Evolutionary conservation across 352 stramenopile species (phyloP), one percentile per base, ranked within the genome.

Genomic region (Phytophthora podocarpi): DNA sequence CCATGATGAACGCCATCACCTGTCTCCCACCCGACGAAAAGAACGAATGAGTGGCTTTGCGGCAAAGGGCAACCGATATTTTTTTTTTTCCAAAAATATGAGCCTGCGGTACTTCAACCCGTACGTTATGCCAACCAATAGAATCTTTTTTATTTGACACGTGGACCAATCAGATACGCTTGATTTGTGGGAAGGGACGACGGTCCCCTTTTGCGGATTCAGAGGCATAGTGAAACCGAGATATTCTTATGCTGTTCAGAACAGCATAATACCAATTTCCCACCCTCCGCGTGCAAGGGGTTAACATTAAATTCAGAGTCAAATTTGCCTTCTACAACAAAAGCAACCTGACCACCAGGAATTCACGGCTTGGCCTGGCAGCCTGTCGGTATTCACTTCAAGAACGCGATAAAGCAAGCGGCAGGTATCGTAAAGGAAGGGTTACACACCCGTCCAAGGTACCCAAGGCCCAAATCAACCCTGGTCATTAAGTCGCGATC

Each of bases 141-240:
- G 13, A 3, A 53, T 42, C 31, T 3, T 24, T 26, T 2, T 18
- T n/a, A 9, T 31, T 30, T 7, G 6, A 32, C 13, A 53, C 45
- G 45, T 53, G 45, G 45, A 34, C n/a, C 40, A 47, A 47, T 47
- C 10, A 21, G 4, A 32, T 21, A 7, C 12, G 7, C 15, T 21
- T 16, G 11, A 34, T 21, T 47, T 47, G 11, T 47, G 40, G 23
- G 23, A 47, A 34, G 23, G 20, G 40, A 21, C 45, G 30, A 37
- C n/a, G n/a, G n/a, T n/a, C n/a, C n/a, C n/a, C n/a, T n/a, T n/a
- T n/a, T n/a, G n/a, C n/a, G n/a, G n/a, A 52, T 23, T 40, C 21
- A 28, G 27, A 52, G 28, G n/a, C 28, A 40, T 52, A 52, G 18
- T 52, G 45, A 40, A 52, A 40, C 6, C 20, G 40, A 52, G 27